A percentile compares a stretch with the other conserved stretches of the same genome.
These are phyloP conservation scores for Phialophora macrospora DNA, from an alignment of 2,329 filamentous ascomycete genomes.

Conservation along the genomic window DNA sequence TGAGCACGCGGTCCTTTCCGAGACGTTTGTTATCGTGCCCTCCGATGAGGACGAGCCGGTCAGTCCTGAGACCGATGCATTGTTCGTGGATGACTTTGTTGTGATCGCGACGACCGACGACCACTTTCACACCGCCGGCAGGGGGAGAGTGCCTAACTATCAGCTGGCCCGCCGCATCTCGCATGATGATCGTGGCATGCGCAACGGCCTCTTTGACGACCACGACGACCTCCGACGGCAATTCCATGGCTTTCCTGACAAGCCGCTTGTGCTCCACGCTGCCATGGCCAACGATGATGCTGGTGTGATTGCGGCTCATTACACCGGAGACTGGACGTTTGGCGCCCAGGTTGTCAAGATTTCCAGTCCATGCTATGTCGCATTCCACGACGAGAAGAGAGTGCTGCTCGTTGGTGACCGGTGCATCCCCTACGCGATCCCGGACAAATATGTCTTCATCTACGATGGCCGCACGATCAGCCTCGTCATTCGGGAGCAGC, in stretches of 20 bases:
- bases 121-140: not conserved
- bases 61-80: not conserved
- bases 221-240: not conserved
- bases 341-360: not conserved
- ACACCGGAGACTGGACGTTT: not conserved
- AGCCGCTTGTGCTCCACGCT: not conserved
- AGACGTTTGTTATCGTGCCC: not conserved
- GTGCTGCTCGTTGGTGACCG: not conserved
- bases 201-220: not conserved
- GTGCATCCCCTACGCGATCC: not conserved
- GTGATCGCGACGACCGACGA: not conserved
- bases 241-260: not conserved
- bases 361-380: not conserved
- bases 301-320: not conserved
- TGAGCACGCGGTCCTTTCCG: not conserved
- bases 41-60: not conserved
- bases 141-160: not conserved
- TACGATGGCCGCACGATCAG: not conserved
- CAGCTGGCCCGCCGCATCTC: not conserved
- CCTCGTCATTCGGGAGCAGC: not conserved
- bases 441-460: not conserved
- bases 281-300: not conserved
- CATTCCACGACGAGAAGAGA: not conserved
- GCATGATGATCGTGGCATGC: not conserved
- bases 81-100: not conserved